Percentiles rank a stretch among this genome's conserved stretches.
These are phyloP conservation scores for Mucor mucedo DNA, from an alignment of 371 early-diverging fungal species.

Conservation along the genomic window DNA sequence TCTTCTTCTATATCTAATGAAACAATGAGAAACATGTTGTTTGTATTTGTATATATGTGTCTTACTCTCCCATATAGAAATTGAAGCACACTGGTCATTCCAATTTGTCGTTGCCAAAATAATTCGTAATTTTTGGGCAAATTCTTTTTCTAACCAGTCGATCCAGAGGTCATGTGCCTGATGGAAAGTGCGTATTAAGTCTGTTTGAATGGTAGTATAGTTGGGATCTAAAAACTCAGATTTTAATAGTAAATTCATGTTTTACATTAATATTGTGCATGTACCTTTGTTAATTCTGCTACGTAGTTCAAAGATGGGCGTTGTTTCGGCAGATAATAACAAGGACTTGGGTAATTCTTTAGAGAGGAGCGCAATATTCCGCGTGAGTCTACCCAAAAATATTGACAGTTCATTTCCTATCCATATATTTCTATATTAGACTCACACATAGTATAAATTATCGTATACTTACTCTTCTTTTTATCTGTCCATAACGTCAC, in stretches of 20 bases:
- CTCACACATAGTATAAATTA: neutral
- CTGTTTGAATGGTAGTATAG: constrained; percentile 28
- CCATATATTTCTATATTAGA: too few relatives aligned
- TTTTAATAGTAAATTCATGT: neutral
- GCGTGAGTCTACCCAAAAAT: constrained; percentile 43
- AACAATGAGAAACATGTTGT: too few relatives aligned
- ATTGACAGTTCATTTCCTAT: constrained; percentile 34
- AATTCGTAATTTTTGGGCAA: constrained; percentile 23
- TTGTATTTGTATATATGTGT: too few relatives aligned
- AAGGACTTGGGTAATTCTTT: constrained; percentile 40
- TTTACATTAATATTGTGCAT: neutral
- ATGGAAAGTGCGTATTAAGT: constrained; percentile 28
- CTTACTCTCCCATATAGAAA: constrained; percentile 45
- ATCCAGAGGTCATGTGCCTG: constrained; percentile 54
- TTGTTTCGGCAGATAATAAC: constrained; percentile 18
- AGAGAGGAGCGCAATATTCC: constrained; percentile 36
- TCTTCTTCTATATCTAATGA: constrained; percentile 29
- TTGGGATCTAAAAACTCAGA: constrained; percentile 33
- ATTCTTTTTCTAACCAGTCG: constrained; percentile 30
- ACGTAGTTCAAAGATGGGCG: constrained; percentile 31
- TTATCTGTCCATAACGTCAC: constrained; percentile 30
- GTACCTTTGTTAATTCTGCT: constrained; percentile 45
- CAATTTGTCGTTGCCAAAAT: constrained; percentile 24
- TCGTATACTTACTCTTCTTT: constrained; percentile 10
- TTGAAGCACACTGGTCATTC: constrained; percentile 41